Evolutionary conservation across 495 filamentous ascomycete species (phyloP), one percentile per base, ranked within the genome.

Genomic region (Penicillium longicatenatum): DNA sequence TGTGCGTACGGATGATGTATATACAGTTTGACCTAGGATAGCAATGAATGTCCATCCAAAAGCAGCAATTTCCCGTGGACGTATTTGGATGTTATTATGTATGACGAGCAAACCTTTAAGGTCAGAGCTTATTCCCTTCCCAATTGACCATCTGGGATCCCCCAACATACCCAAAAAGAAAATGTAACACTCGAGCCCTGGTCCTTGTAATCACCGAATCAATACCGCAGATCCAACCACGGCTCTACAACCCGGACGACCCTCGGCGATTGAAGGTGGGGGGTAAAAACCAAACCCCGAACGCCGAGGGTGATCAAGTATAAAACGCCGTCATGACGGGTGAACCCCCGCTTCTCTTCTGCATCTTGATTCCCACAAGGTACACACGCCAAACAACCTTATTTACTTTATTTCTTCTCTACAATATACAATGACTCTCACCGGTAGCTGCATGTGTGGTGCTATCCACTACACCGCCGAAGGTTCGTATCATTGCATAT

Each of bases 391-490:
- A 1, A 46, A 19, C 24, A 56, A 51, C 20, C 29, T 55, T 26
- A 59, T 39, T 52, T 43, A 20, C 17, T 29, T 26, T 11, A 52
- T n/a, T 33, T 14, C 17, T 12, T 54, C 49, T 21, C 35, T 61
- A 39, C 2, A 17, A 16, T 7, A n/a, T 16, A 17, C 53, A 10
- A 77, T 74, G 69, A 60, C 74, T 59, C 57, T 70, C 12, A 68
- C 65, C 37, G 76, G 76, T 58, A 71, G 66, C 62, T 79, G 76
- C 69, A 58, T 78, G 60, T 79, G 76, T 55, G 74, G 74, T 16
- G 61, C 55, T n/a, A 50, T 78, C 55, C 61, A 63, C 16, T 79
- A 75, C 50, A 33, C 70, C 43, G 63, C 55, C 44, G 69, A 72
- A 12, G 68, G 74, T 74, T 58, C 16, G 63, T 63, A 26, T 6